Percentiles rank a stretch among this genome's conserved stretches.
Evolutionary conservation across 2,329 filamentous ascomycete species (phyloP).

Genomic region (Fusarium redolens): DNA sequence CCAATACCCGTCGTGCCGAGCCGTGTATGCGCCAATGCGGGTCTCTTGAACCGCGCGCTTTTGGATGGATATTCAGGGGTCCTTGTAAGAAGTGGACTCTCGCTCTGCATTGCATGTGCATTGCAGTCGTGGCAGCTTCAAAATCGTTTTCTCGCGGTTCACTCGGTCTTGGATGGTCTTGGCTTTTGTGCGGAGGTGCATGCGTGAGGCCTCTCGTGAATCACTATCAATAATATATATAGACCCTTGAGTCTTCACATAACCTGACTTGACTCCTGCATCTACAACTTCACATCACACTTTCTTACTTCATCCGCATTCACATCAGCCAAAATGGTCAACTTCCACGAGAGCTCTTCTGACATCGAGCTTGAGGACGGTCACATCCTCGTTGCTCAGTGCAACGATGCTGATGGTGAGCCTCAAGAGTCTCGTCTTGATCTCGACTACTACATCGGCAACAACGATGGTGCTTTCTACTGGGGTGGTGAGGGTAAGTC

Average conservation of each 20-base stretch:
- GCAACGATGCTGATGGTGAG: conserved; percentile 56
- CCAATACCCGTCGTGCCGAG: conserved; percentile 19
- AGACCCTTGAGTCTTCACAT: background rate
- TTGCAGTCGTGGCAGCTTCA: conserved; percentile 38
- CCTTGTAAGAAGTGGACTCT: conserved; percentile 16
- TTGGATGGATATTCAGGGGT: conserved; percentile 6
- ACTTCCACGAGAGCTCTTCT: conserved; percentile 61
- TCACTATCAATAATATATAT: conserved; percentile 3
- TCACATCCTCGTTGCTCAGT: conserved; percentile 59
- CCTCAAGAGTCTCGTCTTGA: conserved; percentile 58
- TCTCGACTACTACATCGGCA: conserved; percentile 63
- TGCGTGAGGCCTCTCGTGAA: conserved; percentile 31
- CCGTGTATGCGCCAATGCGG: conserved; percentile 23
- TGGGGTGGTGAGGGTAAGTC: conserved; percentile 55
- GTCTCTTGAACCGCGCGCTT: conserved; percentile 1
- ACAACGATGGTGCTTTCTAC: conserved; percentile 60
- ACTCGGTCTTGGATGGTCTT: conserved; percentile 33
- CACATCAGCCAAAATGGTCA: conserved; percentile 34
- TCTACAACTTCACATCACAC: conserved; percentile 1
- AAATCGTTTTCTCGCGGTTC: conserved; percentile 17
- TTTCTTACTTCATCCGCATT: background rate
- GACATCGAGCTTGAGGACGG: conserved; percentile 62
- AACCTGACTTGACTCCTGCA: background rate
- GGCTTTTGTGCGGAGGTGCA: conserved; percentile 19
- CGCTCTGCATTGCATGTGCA: conserved; percentile 8